Evolutionary conservation across 371 early-diverging fungal species (phyloP), one percentile per base, ranked within the genome.

Genomic region (Zopfochytrium polystomum): DNA sequence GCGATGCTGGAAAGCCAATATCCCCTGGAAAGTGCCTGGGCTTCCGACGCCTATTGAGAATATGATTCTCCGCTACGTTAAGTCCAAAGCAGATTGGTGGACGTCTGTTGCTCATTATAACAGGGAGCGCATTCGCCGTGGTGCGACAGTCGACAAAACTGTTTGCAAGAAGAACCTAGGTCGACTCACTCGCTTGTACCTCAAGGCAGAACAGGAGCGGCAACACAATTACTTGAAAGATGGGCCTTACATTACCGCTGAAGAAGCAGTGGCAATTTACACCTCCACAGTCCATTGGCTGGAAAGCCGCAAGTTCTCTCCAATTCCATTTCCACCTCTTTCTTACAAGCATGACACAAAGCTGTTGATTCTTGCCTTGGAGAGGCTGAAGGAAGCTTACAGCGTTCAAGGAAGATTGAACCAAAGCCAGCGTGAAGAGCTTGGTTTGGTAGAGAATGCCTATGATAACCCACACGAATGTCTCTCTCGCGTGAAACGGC

Each of bases 11-110:
- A 99, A 99, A 80, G 97, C 98, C 47, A 96, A 99, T 71, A 92
- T 96, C 64, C 95, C 95, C 54, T 98, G 97, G 98, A 95, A 96
- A 74, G 98, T 98, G 25, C 96, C 95, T 52, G 97, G 96, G 46
- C 80, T 97, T 80, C 96, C 97, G 32, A 86, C 85, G n/a, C 93
- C 98, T 5, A 88, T 98, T 66, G 96, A 97, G 72, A 95, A 95
- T 78, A 93, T 99, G 91, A 96, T 99, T 64, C 76, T 96, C 58
- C 90, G 96, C 57, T 99, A 96, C 75, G 93, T 99, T 71, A 94
- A 96, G 77, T 85, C 92, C 55, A 99, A 98, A 82, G 96, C 98
- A 30, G 98, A 97, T 73, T 98, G 98, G 98, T 99, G 99, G 98
- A 96, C 96, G 2, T 90, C 90, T 38, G 96, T 93, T 34, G 88